Evolutionary conservation across 73 alveolate species (phyloP).

Genomic region (Vitrella brassicaformis): DNA sequence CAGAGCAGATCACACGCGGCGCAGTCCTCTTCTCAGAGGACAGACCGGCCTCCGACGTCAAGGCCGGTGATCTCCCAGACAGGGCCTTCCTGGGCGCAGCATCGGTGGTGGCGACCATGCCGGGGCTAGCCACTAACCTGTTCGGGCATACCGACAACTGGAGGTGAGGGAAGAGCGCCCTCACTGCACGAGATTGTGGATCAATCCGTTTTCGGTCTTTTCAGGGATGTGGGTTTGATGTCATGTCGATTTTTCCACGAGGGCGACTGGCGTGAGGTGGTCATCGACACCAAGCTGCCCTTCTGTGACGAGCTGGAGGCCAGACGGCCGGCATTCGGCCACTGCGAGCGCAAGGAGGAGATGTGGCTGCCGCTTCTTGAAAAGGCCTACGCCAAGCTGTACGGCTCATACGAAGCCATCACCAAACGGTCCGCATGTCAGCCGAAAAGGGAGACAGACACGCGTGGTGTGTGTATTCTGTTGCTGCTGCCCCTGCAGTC

Average conservation of each 20-base stretch:
- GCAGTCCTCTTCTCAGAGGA: not conserved
- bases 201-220: too few species aligned
- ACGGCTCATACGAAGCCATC: conserved; percentile 64
- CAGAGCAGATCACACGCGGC: not conserved
- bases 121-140: not conserved
- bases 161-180: not conserved
- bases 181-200: too few species aligned
- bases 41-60: not conserved
- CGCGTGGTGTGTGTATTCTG: not conserved
- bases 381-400: conserved; percentile 82
- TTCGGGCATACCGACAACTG: not conserved
- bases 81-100: not conserved
- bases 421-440: conserved; percentile 30
- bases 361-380: conserved; percentile 81
- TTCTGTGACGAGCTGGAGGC: conserved; percentile 39
- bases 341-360: conserved; percentile 70
- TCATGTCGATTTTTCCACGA: conserved; percentile 72
- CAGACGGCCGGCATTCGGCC: conserved; percentile 58
- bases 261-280: conserved; percentile 76
- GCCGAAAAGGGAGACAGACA: too few species aligned
- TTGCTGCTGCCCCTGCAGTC: conserved; percentile 24
- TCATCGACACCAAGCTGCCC: conserved; percentile 75
- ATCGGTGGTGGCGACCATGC: not conserved
- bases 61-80: not conserved
- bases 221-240: conserved; percentile 48